Conservation (phyloP, 495 filamentous ascomycete species). For the Hyaloscypha finlandica region DNA sequence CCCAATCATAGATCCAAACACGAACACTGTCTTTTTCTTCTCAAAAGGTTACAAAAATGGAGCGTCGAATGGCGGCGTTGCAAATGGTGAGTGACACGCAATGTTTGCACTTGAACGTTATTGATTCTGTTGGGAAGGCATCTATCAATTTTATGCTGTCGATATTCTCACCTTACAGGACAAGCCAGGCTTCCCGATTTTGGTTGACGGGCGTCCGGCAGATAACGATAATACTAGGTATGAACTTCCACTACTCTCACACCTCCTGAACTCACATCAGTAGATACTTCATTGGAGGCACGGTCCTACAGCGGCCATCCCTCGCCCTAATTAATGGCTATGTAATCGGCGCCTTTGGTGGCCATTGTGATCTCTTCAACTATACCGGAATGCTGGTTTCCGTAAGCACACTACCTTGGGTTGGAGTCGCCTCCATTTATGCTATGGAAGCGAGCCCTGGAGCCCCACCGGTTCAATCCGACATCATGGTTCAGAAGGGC, state of each 20-base stretch:
- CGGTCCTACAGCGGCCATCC: slow-evolving; percentile 44
- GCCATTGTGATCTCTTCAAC: slow-evolving; percentile 51
- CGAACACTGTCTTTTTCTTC: slow-evolving; percentile 45
- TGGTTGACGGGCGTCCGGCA: slow-evolving; percentile 41
- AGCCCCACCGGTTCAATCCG: slow-evolving; percentile 33
- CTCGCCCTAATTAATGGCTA: slow-evolving; percentile 34
- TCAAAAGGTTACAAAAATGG: slow-evolving; percentile 41
- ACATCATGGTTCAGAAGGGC: slow-evolving; percentile 30
- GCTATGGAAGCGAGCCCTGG: slow-evolving; percentile 40
- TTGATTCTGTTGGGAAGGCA: slow-evolving; percentile 18
- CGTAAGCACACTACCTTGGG: slow-evolving; percentile 36
- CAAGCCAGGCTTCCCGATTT: slow-evolving; percentile 39
- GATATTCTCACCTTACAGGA: slow-evolving; percentile 39
- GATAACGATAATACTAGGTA: slow-evolving; percentile 41
- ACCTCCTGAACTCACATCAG: not conserved
- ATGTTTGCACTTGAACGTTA: not conserved
- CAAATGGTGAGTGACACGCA: slow-evolving; percentile 30
- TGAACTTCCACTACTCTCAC: not conserved
- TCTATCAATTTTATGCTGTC: slow-evolving; percentile 42
- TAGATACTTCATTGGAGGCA: slow-evolving; percentile 46
- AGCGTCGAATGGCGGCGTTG: slow-evolving; percentile 33
- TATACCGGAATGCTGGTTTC: slow-evolving; percentile 46
- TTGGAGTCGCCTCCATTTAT: slow-evolving; percentile 30
- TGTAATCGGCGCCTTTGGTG: slow-evolving; percentile 44
- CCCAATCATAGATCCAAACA: slow-evolving; percentile 51